Base-by-base conservation (phyloP, 768 basidiomycete species). In the Xerocomellus chrysenteron region DNA sequence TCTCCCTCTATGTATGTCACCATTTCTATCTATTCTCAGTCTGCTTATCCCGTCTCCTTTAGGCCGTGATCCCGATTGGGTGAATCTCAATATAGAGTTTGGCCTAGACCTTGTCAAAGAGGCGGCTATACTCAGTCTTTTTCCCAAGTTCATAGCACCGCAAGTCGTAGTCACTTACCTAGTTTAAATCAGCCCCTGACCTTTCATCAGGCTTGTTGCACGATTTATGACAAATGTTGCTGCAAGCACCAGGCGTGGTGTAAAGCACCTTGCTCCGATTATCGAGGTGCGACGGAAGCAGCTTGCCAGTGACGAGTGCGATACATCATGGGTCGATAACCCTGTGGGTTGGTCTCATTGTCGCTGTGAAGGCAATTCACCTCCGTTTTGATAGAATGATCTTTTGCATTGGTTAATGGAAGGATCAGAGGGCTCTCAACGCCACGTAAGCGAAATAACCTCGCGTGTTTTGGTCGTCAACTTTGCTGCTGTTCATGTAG, bases 121-220 rank as follows among this genome's bases (percentile, higher is more conserved):
- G 19, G 62, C 58, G 0, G 32, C 30, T 2, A 30, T 73, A 5
- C 55, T 78, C 19, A 52, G 55, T 12, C 30, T 68, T 0, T 68
- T 75, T 40, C 79, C 78, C 2, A 36, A 54, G 2, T 65, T 70
- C 21, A 39, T 77, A 44, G 65, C 66, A 55, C 69, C 70, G 75
- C 75, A 50, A 55, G 66, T 60, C 36, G 11, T 16, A 3, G 2
- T 19, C 2, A 24, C n/a, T 32, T 40, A 5, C 13, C 6, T 41
- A 10, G 11, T 11, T 17, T 13, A 17, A 41, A 19, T 0, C 3
- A 9, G 14, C 6, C 7, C 8, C 47, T 55, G 24, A 55, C 7
- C 14, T 14, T 39, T 33, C 9, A 3, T 37, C 24, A 60, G 59
- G 12, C 14, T 61, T 32, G 37, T 61, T 14, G 39, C 47, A 9